Conservation (phyloP, 768 basidiomycete species). For the Hericium coralloides region DNA sequence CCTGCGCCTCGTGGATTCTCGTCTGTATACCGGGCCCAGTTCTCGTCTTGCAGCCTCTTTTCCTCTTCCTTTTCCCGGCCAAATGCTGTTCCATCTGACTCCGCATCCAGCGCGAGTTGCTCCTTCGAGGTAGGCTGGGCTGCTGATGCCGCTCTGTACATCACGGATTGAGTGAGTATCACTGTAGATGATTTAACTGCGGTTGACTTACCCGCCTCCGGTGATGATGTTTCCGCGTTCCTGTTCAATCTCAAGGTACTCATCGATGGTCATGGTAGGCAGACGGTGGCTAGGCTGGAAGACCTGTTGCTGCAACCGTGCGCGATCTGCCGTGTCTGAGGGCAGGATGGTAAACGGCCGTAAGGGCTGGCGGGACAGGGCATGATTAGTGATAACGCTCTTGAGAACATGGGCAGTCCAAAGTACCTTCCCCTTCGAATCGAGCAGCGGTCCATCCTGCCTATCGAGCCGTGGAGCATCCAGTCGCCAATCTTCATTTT, state of each 20-base stretch:
- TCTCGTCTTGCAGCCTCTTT: slow-evolving; percentile 79
- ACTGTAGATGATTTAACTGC: not conserved
- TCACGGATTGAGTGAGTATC: not conserved
- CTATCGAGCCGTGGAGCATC: slow-evolving; percentile 38
- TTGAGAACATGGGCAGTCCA: not conserved
- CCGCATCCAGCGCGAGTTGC: slow-evolving; percentile 67
- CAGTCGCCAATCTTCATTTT: slow-evolving; percentile 63
- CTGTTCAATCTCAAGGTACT: slow-evolving; percentile 83
- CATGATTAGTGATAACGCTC: slow-evolving; percentile 3
- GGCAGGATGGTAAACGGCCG: slow-evolving; percentile 92
- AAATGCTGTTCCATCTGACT: slow-evolving; percentile 69
- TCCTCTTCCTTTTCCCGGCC: slow-evolving; percentile 66
- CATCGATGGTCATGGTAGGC: slow-evolving; percentile 94
- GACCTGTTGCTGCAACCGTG: slow-evolving; percentile 67
- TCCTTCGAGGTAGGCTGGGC: slow-evolving; percentile 65
- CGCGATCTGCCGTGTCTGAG: slow-evolving; percentile 52
- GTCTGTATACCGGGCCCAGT: slow-evolving; percentile 87
- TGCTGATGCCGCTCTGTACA: slow-evolving; percentile 20
- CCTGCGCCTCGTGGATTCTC: slow-evolving; percentile 85
- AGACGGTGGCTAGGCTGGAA: slow-evolving; percentile 78
- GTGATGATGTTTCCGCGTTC: slow-evolving; percentile 80
- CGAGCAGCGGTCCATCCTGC: slow-evolving; percentile 49
- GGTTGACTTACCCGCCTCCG: slow-evolving; percentile 66
- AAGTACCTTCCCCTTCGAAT: slow-evolving; percentile 66
- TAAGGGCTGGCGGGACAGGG: slow-evolving; percentile 55